Percentiles rank a stretch among this genome's conserved stretches.
Evolutionary conservation across 306 rosid species (phyloP).

Genomic region (Mimosa bimucronata): DNA sequence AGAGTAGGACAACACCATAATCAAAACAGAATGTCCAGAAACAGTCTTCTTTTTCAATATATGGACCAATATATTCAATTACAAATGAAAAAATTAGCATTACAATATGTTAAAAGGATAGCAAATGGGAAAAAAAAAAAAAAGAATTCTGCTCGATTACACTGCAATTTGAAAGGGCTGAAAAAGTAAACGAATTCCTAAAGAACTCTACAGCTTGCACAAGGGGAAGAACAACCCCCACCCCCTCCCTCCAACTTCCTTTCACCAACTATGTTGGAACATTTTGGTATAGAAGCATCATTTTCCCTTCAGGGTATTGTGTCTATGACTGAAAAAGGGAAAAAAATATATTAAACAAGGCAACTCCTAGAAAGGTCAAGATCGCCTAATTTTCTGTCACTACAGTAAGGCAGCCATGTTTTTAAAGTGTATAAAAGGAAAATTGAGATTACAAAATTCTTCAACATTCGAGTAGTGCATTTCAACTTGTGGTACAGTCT

Average conservation of each 20-base stretch:
- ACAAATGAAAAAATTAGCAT: neutral
- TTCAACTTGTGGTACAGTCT: conserved; percentile 69
- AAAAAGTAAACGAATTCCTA: conserved; percentile 51
- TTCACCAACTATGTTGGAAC: conserved; percentile 47
- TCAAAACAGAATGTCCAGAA: neutral
- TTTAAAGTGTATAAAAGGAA: conserved; percentile 21
- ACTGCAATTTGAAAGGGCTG: conserved; percentile 39
- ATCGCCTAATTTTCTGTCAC: conserved; percentile 63
- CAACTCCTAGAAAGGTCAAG: conserved; percentile 58
- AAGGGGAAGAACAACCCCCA: conserved; percentile 42
- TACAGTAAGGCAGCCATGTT: conserved; percentile 43
- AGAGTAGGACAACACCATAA: neutral
- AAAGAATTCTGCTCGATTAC: conserved; percentile 38
- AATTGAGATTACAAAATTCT: conserved; percentile 42
- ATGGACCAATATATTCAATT: neutral
- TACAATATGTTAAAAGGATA: neutral
- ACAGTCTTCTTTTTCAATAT: neutral
- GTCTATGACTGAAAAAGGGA: conserved; percentile 32
- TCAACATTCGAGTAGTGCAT: conserved; percentile 52
- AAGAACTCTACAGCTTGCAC: conserved; percentile 52
- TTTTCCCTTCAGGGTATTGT: conserved; percentile 43
- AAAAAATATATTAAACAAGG: neutral
- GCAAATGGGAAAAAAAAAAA: neutral
- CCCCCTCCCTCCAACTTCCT: conserved; percentile 41
- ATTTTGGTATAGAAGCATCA: conserved; percentile 50